Base-by-base conservation (phyloP, 768 basidiomycete genomes). In the Leccinum boreale region DNA sequence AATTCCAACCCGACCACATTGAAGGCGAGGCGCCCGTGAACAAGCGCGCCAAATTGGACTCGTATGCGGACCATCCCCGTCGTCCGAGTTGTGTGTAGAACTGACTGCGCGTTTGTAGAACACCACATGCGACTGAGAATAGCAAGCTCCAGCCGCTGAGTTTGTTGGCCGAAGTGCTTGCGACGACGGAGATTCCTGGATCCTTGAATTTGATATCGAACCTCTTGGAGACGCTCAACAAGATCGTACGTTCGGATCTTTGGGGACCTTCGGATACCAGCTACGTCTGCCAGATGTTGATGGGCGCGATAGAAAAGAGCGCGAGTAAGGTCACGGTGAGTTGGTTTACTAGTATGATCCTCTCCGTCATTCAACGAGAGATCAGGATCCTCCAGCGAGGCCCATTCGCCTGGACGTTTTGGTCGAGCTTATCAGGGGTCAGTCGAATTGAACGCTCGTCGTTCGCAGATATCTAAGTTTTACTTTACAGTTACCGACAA, bases 351-450 rank as follows among this genome's bases (percentile, higher is more conserved):
- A 4, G 24, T 28, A 33, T 19, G 5, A 21, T n/a, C 24, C 26
- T n/a, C 45, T 60, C 59, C 14, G 28, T 45, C 29, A n/a, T 47
- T 21, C 47, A 60, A 23, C 23, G 44, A 14, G 19, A 9, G n/a
- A 53, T 4, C 51, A 89, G 87, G 82, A 83, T 50, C 71, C 74
- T 5, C 79, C 82, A 0, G 78, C 85, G 1, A 81, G 80, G 56
- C 76, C 84, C 0, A 77, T 96, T 52, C 84, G 92, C 14, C 73
- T 95, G 48, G 94, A 96, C 65, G 84, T 94, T 3, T 78, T 98
- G 21, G 89, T 97, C 12, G 92, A 95, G 59, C 79, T 95, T 36
- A 89, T 98, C 65, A 78, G 92, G 67, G 84, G 92, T 91, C 66
- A 21, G 65, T 52, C 36, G 3, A 54, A 6, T 19, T 35, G 42